Conservation (phyloP, 2,329 filamentous ascomycete species). For the Botrytis byssoidea region DNA sequence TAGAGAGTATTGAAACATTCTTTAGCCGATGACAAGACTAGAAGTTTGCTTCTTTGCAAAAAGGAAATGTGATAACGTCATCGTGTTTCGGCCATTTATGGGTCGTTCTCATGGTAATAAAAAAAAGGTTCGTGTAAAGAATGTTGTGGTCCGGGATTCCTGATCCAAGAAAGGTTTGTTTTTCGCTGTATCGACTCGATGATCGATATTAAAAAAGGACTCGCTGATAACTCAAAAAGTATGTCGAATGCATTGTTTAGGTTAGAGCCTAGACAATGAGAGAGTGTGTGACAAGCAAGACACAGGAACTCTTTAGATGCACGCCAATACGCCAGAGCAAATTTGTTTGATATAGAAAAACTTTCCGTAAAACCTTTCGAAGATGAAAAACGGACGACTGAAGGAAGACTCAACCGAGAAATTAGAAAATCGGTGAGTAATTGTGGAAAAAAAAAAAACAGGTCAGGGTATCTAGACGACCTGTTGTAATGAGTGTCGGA, state of each 20-base stretch:
- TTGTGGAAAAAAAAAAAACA: conserved; percentile 18
- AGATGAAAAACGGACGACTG: conserved; percentile 13
- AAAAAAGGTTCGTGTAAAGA: conserved; percentile 25
- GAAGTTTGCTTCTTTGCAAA: background rate
- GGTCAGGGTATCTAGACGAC: conserved; percentile 20
- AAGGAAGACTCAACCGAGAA: conserved; percentile 14
- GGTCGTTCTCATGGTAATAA: conserved; percentile 7
- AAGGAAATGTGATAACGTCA: conserved; percentile 13
- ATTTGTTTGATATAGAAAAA: conserved; percentile 27
- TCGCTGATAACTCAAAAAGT: conserved; percentile 33
- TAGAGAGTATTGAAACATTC: background rate
- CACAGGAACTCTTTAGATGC: conserved; percentile 24
- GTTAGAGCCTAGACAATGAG: background rate
- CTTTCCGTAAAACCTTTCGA: conserved; percentile 23
- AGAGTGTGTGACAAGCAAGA: background rate
- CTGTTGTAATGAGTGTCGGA: conserved; percentile 15
- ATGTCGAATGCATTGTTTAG: conserved; percentile 32
- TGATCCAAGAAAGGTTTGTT: conserved; percentile 35
- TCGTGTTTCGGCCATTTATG: conserved; percentile 3
- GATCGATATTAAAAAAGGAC: conserved; percentile 25
- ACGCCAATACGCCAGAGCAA: conserved; percentile 35
- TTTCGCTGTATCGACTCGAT: conserved; percentile 26
- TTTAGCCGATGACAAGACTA: conserved; percentile 6
- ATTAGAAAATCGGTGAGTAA: conserved; percentile 10
- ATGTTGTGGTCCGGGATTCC: conserved; percentile 35